Evolutionary conservation across 192 early-diverging fungal species (phyloP).

Genomic region (Kickxella alabastrina): DNA sequence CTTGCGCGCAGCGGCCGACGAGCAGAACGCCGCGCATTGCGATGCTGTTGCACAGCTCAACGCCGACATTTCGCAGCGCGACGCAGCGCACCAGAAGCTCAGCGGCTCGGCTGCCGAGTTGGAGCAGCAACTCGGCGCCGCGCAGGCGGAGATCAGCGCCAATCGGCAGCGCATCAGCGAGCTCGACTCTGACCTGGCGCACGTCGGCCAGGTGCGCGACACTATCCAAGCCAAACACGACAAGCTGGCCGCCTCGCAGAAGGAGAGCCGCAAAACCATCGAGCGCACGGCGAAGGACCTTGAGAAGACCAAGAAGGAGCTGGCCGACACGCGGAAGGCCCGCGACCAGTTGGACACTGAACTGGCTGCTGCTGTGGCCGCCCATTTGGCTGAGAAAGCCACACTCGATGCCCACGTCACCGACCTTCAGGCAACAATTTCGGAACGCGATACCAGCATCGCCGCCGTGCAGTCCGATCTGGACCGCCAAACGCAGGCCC

Average conservation of each 20-base stretch:
- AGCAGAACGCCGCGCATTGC: constrained; percentile 1
- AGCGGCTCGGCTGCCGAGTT: constrained; percentile 8
- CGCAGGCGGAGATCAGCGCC: not conserved
- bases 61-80: not conserved
- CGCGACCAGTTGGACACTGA: constrained; percentile 3
- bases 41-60: constrained; percentile 4
- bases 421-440: constrained; percentile 8
- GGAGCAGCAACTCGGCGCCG: constrained; percentile 5
- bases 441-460: constrained; percentile 4
- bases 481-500: constrained; percentile 10
- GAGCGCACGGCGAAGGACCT: constrained; percentile 9
- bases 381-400: constrained; percentile 4
- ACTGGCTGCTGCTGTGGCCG: constrained; percentile 7
- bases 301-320: not conserved
- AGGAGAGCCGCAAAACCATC: constrained; percentile 12
- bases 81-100: constrained; percentile 4
- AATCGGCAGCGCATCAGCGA: constrained; percentile 18
- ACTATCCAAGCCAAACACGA: constrained; percentile 41
- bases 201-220: constrained; percentile 25
- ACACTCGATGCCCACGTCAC: constrained; percentile 8
- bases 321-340: constrained; percentile 11
- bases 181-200: constrained; percentile 29
- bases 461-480: constrained; percentile 2
- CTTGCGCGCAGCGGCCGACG: constrained; percentile 3
- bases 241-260: constrained; percentile 18